Percentiles rank a stretch among this genome's conserved stretches.
Conservation (phyloP, 805 yeast species). For the Metschnikowia gelsemii region DNA sequence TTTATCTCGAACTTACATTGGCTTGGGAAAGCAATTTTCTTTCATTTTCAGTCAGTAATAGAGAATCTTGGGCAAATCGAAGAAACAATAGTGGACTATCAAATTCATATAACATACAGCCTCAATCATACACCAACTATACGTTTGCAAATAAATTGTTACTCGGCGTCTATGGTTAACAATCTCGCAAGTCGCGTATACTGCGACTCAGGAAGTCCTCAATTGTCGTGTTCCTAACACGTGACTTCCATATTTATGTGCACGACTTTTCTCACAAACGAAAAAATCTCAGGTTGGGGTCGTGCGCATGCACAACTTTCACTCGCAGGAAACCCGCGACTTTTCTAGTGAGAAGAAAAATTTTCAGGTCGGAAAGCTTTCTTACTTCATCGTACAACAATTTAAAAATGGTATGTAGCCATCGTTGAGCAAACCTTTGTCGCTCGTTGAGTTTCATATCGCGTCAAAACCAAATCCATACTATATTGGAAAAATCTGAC, state of each 20-base stretch:
- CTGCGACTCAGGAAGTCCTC: too few species aligned
- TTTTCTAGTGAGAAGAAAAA: slow-evolving; percentile 15
- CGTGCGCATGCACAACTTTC: slow-evolving; percentile 20
- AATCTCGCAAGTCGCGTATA: too few species aligned
- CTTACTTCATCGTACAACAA: slow-evolving; percentile 14
- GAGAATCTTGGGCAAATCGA: too few species aligned
- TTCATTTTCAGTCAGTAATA: too few species aligned
- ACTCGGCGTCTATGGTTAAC: too few species aligned
- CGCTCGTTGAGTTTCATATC: not conserved
- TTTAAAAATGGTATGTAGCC: slow-evolving; percentile 22
- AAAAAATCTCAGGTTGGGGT: slow-evolving; percentile 6
- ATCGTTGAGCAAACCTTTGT: not conserved
- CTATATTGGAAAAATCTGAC: not conserved
- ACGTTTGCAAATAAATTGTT: too few species aligned
- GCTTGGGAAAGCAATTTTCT: too few species aligned
- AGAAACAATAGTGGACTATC: too few species aligned
- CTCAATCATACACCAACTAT: too few species aligned
- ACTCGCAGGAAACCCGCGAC: slow-evolving; percentile 16
- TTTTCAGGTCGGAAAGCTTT: slow-evolving; percentile 13
- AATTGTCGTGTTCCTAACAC: slow-evolving; percentile 1
- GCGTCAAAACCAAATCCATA: not conserved
- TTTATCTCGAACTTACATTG: too few species aligned
- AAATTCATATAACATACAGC: too few species aligned
- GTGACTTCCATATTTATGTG: not conserved
- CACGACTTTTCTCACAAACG: slow-evolving; percentile 1